Evolutionary conservation across 2,329 filamentous ascomycete species (phyloP), one percentile per base, ranked within the genome.

Genomic region (Clarireedia hainanense): DNA sequence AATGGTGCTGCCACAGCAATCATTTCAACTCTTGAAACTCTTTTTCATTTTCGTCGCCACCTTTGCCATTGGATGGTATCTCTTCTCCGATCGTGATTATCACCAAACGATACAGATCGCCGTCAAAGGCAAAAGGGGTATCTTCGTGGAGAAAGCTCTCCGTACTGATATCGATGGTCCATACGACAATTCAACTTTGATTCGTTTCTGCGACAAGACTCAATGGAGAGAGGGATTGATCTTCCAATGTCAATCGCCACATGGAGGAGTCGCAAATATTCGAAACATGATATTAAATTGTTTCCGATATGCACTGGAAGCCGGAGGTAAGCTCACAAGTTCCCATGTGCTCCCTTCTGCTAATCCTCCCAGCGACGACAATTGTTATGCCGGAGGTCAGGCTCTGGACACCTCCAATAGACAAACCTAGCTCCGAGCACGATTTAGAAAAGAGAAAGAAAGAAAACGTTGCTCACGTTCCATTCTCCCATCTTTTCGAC

Each of bases 211-310:
- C 50, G 60, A 64, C 1, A 63, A 65, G 9, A 63, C 58, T 7
- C 37, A 62, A 2, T 74, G 72, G 58, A 69, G 69, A 15, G 58
- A 64, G 0, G 69, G 68, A 12, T 58, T 74, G 14, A 56, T 74
- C 1, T 74, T 74, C 51, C 71, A 64, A 37, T 74, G 72, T 60
- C 69, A 73, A 50, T 68, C 67, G 10, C 70, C 71, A 56, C 68
- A 70, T 39, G 72, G 72, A 40, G 71, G 71, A 17, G 65, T 74
- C 42, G 71, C 69, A 27, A 72, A 73, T 65, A 62, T 74, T 46
- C 66, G 72, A 34, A 72, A 73, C 54, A 70, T 71, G 58, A 70
- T 74, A 12, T 59, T 74, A 6, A 73, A 72, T 50, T 74, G 72
- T 60, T 62, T 74, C 6, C 67, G 72, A 14, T 74, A 72, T 52